Evolutionary conservation across 306 rosid genomes (phyloP).

Genomic region (Mucuna pruriens): DNA sequence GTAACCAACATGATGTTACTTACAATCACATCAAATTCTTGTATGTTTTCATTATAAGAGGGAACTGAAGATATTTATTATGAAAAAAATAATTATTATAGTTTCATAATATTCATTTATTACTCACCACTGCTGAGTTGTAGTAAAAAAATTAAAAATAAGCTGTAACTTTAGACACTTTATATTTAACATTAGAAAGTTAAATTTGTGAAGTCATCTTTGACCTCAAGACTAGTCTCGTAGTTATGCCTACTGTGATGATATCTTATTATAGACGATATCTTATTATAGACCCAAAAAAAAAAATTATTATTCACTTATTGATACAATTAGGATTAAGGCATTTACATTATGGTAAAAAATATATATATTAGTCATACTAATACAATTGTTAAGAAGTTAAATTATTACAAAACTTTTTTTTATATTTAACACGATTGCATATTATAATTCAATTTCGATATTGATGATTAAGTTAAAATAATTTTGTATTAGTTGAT

Average conservation of each 20-base stretch:
- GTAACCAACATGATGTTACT: not conserved
- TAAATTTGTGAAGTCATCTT: not conserved
- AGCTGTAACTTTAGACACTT: not conserved
- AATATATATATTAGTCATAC: too few relatives aligned
- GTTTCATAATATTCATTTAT: not conserved
- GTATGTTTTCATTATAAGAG: not conserved
- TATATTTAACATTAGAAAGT: not conserved
- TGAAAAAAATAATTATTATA: not conserved
- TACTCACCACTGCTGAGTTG: not conserved
- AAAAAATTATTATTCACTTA: not conserved
- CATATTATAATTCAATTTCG: too few relatives aligned
- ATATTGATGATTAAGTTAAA: too few relatives aligned
- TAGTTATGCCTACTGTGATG: not conserved
- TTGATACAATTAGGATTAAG: not conserved
- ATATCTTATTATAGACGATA: not conserved
- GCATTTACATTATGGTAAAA: not conserved
- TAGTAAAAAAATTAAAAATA: not conserved
- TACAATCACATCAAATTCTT: not conserved
- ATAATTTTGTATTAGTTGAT: too few relatives aligned
- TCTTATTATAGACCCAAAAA: too few relatives aligned
- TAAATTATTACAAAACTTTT: too few relatives aligned
- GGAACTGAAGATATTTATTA: not conserved
- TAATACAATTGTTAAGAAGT: too few relatives aligned
- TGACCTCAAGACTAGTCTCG: not conserved
- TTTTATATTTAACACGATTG: too few relatives aligned